A percentile compares a stretch with the other conserved stretches of the same genome.
phyloP scores from a whole-genome alignment of 768 basidiomycete genomes.

The Atractiella rhizophila region DNA sequence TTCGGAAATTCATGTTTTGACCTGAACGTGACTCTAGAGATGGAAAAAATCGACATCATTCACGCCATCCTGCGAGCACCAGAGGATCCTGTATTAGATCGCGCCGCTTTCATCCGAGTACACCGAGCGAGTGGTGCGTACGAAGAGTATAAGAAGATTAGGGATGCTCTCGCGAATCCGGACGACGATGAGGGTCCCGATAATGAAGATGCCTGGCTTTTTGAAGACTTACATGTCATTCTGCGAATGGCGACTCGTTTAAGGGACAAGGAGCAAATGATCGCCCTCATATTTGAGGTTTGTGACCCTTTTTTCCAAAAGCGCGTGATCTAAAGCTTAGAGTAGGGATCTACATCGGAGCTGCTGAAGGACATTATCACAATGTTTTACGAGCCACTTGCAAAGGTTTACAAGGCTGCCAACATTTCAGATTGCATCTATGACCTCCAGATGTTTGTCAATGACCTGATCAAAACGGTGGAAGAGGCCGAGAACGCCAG shows the following conservation, averaged over 20 bases:
- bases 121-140: conserved; percentile 55
- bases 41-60: conserved; percentile 48
- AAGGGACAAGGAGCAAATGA: conserved; percentile 69
- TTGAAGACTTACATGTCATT: conserved; percentile 66
- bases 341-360: conserved; percentile 74
- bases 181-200: conserved; percentile 74
- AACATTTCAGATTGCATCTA: conserved; percentile 80
- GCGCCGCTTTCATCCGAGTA: conserved; percentile 56
- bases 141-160: conserved; percentile 39
- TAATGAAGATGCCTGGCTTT: conserved; percentile 88
- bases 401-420: conserved; percentile 89
- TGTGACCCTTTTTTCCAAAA: conserved; percentile 10
- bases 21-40: conserved; percentile 22
- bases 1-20: background rate
- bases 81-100: conserved; percentile 45
- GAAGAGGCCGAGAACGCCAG: conserved; percentile 52
- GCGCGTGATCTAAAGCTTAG: background rate
- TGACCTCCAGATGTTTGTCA: conserved; percentile 80
- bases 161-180: conserved; percentile 42
- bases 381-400: conserved; percentile 88
- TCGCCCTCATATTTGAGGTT: conserved; percentile 84
- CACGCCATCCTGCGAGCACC: conserved; percentile 37
- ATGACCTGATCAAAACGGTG: conserved; percentile 80
- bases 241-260: conserved; percentile 51
- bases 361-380: conserved; percentile 94